Percentiles rank a stretch among this genome's conserved stretches.
Evolutionary conservation across 495 filamentous ascomycete species (phyloP).

Genomic region (Lindgomyces ingoldianus): DNA sequence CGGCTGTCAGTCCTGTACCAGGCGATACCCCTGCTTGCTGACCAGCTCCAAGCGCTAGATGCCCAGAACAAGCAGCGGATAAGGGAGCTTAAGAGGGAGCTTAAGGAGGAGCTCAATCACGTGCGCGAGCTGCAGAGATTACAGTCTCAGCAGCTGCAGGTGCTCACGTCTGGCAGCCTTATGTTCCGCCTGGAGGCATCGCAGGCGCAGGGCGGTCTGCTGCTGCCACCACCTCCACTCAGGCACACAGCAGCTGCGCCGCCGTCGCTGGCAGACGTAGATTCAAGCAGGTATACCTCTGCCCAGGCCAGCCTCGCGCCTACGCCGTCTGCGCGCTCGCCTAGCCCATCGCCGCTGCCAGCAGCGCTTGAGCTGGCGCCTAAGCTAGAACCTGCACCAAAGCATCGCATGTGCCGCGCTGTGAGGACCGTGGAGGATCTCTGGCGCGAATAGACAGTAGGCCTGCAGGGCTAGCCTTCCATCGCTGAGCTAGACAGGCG

Average conservation of each 20-base stretch:
- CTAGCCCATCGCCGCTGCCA: background rate
- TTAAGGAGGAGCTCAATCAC: background rate
- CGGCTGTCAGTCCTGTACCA: slow-evolving; percentile 8
- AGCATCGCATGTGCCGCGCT: slow-evolving; percentile 12
- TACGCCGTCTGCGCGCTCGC: background rate
- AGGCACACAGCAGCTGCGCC: too few relatives aligned
- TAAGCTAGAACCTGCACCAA: background rate
- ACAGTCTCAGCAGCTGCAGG: slow-evolving; percentile 14
- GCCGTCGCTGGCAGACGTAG: background rate
- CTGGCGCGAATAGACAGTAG: slow-evolving; percentile 3
- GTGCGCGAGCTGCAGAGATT: background rate
- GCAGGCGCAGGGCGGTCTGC: background rate
- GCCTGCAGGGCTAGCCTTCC: slow-evolving; percentile 4
- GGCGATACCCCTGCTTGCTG: slow-evolving; percentile 12
- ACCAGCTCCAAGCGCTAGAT: slow-evolving; percentile 9
- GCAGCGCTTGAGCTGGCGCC: too few relatives aligned
- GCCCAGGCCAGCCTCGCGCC: background rate
- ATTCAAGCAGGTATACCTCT: slow-evolving; percentile 9
- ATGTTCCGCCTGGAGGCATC: slow-evolving; percentile 13
- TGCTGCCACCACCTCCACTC: background rate
- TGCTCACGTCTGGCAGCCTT: slow-evolving; percentile 12
- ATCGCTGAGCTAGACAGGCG: slow-evolving; percentile 6
- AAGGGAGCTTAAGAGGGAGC: too few relatives aligned
- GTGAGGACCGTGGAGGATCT: slow-evolving; percentile 6
- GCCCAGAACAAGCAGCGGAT: slow-evolving; percentile 3